A percentile compares a stretch with the other conserved stretches of the same genome.
Conservation (phyloP, 2,329 filamentous ascomycete species). For the Aulographum hederae region DNA sequence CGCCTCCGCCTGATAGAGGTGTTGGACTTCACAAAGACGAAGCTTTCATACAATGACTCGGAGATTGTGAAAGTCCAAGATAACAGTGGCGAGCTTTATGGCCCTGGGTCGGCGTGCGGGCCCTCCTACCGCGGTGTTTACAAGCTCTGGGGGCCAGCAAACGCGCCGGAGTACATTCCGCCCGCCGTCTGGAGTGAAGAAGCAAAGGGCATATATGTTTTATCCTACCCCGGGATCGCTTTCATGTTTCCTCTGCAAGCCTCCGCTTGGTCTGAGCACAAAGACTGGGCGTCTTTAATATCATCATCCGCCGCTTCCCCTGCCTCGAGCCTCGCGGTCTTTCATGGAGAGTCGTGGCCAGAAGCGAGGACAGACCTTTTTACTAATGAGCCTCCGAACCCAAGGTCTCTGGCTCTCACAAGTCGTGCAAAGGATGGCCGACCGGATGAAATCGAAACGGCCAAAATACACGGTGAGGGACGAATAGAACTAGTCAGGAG, state of each 20-base stretch:
- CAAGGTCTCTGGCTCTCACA: conserved; percentile 51
- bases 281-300: conserved; percentile 64
- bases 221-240: conserved; percentile 88
- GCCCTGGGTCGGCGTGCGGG: conserved; percentile 22
- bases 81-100: conserved; percentile 17
- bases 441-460: conserved; percentile 75
- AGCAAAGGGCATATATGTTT: conserved; percentile 56
- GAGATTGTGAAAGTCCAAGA: conserved; percentile 53
- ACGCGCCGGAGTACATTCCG: conserved; percentile 77
- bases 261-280: conserved; percentile 57
- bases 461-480: conserved; percentile 62
- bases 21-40: conserved; percentile 70
- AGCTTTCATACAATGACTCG: conserved; percentile 63
- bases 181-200: conserved; percentile 32
- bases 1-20: conserved; percentile 81
- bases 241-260: conserved; percentile 72
- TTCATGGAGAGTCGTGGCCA: conserved; percentile 78
- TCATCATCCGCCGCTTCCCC: conserved; percentile 60
- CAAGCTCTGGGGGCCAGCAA: conserved; percentile 80
- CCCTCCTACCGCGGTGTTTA: conserved; percentile 83
- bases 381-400: conserved; percentile 47
- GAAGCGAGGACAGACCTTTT: conserved; percentile 63
- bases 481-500: conserved; percentile 61
- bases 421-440: conserved; percentile 58
- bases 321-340: conserved; percentile 78